These are phyloP conservation scores for Populus pruinosa DNA, from an alignment of 345 rosid species.

Conservation along the genomic window DNA sequence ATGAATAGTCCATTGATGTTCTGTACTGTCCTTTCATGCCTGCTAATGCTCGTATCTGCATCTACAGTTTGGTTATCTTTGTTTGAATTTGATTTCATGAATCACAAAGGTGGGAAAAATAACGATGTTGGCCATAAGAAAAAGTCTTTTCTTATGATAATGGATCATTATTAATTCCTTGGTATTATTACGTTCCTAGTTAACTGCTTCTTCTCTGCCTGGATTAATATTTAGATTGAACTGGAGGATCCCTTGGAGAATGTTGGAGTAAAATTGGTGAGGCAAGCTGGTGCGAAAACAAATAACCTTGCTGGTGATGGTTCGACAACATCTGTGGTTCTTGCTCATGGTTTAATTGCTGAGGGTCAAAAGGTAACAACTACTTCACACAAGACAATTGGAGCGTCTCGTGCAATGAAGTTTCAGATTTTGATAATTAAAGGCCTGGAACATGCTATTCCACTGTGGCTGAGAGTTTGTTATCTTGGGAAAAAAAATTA, in stretches of 20 bases:
- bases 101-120: no score
- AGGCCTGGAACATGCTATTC: neutral
- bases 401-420: neutral
- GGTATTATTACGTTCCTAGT: neutral
- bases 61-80: no score
- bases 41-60: no score
- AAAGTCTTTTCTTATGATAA: no score
- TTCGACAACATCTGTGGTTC: slow-evolving; percentile 83
- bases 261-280: slow-evolving; percentile 93
- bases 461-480: neutral
- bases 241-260: slow-evolving; percentile 89
- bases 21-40: no score
- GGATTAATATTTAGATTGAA: slow-evolving; percentile 54
- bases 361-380: slow-evolving; percentile 76
- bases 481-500: neutral
- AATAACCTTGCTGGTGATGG: slow-evolving; percentile 96
- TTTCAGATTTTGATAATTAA: neutral
- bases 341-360: slow-evolving; percentile 81
- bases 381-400: neutral
- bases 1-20: no score
- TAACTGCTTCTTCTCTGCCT: neutral
- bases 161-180: no score
- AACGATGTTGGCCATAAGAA: no score
- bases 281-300: slow-evolving; percentile 96
- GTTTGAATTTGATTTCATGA: no score